Evolutionary conservation across 164 flowering plant genomes (phyloP).

Genomic region (grape (Vitis vinifera)): DNA sequence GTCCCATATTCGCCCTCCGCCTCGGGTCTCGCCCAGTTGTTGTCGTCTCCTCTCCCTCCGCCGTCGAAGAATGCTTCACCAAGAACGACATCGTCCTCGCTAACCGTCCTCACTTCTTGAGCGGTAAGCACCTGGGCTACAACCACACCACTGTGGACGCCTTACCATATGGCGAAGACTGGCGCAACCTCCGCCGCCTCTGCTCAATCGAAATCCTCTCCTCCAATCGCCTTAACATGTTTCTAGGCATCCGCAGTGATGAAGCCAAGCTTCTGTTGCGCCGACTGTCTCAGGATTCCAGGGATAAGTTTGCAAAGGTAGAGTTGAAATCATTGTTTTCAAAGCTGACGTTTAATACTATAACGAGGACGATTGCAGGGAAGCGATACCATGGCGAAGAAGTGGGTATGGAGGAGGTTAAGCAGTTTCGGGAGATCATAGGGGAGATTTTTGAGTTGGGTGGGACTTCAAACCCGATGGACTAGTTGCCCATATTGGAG

Average conservation of each 20-base stretch:
- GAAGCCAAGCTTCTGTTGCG: constrained; percentile 22
- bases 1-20: constrained; percentile 6
- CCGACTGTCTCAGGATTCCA: constrained; percentile 1
- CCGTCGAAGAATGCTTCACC: too few species aligned
- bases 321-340: constrained; percentile 23
- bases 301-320: not conserved
- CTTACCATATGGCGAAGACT: constrained; percentile 33
- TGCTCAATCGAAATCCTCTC: constrained; percentile 32
- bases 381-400: constrained; percentile 14
- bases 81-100: constrained; percentile 14
- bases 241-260: constrained; percentile 14
- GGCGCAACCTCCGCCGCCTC: constrained; percentile 47
- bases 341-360: constrained; percentile 28
- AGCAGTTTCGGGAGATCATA: constrained; percentile 11
- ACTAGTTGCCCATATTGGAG: constrained; percentile 29
- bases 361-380: constrained; percentile 28
- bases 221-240: constrained; percentile 18
- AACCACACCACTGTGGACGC: constrained; percentile 8
- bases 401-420: constrained; percentile 21
- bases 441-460: constrained; percentile 13
- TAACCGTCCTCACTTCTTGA: constrained; percentile 6
- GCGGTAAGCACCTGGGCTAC: constrained; percentile 8
- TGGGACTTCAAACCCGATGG: constrained; percentile 17
- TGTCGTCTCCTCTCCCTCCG: not conserved
- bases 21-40: constrained; percentile 19